Evolutionary conservation across 75 land plant species (phyloP).

Genomic region (Pinus albicaulis): DNA sequence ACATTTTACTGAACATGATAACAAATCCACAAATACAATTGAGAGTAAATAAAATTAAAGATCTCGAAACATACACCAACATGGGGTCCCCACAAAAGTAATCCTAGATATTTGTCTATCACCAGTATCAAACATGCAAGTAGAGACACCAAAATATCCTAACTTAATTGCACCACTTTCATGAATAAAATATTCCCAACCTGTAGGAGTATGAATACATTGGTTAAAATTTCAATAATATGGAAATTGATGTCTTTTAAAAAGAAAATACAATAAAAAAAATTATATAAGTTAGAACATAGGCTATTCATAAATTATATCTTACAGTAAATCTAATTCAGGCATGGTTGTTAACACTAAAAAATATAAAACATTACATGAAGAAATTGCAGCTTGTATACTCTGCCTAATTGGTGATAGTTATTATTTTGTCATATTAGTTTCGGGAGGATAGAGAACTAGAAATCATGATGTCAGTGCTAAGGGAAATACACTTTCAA

Average conservation of each 20-base stretch:
- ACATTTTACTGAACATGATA: neutral
- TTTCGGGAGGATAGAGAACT: too few relatives aligned
- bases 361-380: too few relatives aligned
- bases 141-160: constrained; percentile 96
- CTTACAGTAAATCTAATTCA: too few relatives aligned
- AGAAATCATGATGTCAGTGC: too few relatives aligned
- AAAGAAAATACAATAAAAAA: neutral
- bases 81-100: constrained; percentile 97
- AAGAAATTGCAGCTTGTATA: too few relatives aligned
- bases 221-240: neutral
- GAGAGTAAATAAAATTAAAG: neutral
- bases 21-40: too few relatives aligned
- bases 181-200: constrained; percentile 95
- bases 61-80: constrained; percentile 57
- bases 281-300: too few relatives aligned
- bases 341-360: too few relatives aligned
- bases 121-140: constrained; percentile 98
- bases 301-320: too few relatives aligned
- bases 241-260: neutral
- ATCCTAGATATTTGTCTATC: constrained; percentile 93
- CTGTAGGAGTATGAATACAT: constrained; percentile 31
- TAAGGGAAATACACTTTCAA: too few relatives aligned
- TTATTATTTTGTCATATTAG: too few relatives aligned
- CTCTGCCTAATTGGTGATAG: too few relatives aligned
- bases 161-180: constrained; percentile 80